Evolutionary conservation across 2,329 filamentous ascomycete species (phyloP), one percentile per base, ranked within the genome.

Genomic region (Diplodia corticola): DNA sequence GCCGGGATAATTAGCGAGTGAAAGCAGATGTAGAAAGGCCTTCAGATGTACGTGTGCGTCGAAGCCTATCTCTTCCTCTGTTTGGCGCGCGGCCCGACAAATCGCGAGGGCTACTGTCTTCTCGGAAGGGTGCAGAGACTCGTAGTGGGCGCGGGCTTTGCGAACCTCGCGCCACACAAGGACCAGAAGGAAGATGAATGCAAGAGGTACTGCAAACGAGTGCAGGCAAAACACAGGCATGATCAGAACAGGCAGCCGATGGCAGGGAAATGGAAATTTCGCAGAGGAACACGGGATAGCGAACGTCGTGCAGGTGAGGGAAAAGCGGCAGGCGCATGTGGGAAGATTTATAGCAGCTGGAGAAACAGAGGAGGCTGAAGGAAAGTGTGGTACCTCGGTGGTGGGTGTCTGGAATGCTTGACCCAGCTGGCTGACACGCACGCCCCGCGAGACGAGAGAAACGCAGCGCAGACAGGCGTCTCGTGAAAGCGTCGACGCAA

Each of bases 371-470:
- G 50, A 64, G 63, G 50, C 63, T 64, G 55, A 12, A n/a, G 13
- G 13, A 65, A 53, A 65, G 50, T 13, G 53, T 37, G 51, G 51
- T 65, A 65, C 63, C 63, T 65, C 40, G 37, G 40, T 53, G 63
- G 51, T 48, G n/a, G 63, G 28, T 49, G 63, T 57, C 40, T 49
- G 63, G 63, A 65, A 65, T 65, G 63, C 63, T 57, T 57, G 50
- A 37, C 63, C 49, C 30, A 40, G 28, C 63, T 55, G 28, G 33
- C n/a, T n/a, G 57, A 46, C 3, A 61, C 37, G 57, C 57, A 33
- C 5, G 26, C n/a, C 40, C 28, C 37, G 26, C 28, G 57, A 48
- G 44, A 61, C 57, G 24, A 33, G 26, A 61, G 57, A 49, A 24
- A 35, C 44, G 57, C 20, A 61, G 37, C 57, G 55, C 26, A 17